These are phyloP conservation scores for Talaromyces sp. DNA, from an alignment of 2,329 filamentous ascomycete genomes.

Conservation along the genomic window DNA sequence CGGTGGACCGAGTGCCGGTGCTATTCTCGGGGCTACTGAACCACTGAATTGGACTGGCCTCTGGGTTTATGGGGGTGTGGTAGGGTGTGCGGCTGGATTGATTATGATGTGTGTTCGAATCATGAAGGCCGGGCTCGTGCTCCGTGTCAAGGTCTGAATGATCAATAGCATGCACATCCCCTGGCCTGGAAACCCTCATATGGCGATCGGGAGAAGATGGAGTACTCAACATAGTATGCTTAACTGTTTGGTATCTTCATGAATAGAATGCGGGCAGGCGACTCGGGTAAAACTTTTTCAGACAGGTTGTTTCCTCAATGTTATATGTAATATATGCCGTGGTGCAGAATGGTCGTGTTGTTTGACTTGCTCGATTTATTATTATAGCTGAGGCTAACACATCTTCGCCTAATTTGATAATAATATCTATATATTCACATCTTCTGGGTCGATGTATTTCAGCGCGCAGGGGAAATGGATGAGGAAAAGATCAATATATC, in stretches of 20 bases:
- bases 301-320: too few relatives aligned
- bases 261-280: background rate
- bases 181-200: background rate
- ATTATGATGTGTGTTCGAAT: constrained; percentile 7
- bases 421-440: background rate
- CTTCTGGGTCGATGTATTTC: background rate
- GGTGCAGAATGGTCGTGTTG: background rate
- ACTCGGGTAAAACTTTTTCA: too few relatives aligned
- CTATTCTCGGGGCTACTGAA: constrained; percentile 39
- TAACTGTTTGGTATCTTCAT: background rate
- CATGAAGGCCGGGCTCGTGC: constrained; percentile 9
- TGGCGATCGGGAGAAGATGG: background rate
- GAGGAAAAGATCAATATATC: background rate
- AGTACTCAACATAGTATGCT: background rate
- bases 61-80: constrained; percentile 34
- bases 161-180: background rate
- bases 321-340: background rate
- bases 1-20: constrained; percentile 51
- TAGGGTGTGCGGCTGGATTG: constrained; percentile 22
- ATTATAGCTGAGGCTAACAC: background rate
- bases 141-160: background rate
- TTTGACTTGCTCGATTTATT: background rate
- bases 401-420: background rate
- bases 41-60: constrained; percentile 35
- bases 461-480: background rate